Evolutionary conservation across 176 grass and related monocot species (phyloP), one percentile per base, ranked within the genome.

Genomic region (Cenchrus americanus): DNA sequence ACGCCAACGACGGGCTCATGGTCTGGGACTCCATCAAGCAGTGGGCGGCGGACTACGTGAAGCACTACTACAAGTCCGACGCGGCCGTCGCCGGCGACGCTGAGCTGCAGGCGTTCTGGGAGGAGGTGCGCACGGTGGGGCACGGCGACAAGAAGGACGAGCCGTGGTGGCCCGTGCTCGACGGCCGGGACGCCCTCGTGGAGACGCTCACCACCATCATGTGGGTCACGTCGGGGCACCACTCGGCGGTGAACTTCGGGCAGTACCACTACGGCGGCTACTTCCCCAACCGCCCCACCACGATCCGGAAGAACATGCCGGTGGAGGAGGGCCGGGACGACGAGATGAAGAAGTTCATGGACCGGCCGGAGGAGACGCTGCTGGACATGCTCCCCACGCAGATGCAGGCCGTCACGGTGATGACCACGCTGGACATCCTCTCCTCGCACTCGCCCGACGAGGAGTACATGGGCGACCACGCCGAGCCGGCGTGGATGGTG

Each of bases 81-180:
- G 73, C 15, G 50, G 71, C 83, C 30, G 70, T 95, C 43, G 68
- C 52, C 62, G 68, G 8, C 6, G 96, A 98, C 69, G 0, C 71
- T 12, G 93, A 98, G 86, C 79, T 98, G 37, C 89, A 85, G 76
- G 85, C 70, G 10, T 98, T 89, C 91, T 95, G 96, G 96, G 73
- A 85, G 5, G 96, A 98, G 83, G 93, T 95, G 58, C 85, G 91
- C 67, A 98, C 87, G 64, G 80, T 87, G 73, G 96, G 93, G 2
- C 96, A 95, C 76, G 96, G 55, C 1, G 93, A 98, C 89, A 98
- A 98, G 93, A 93, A 95, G 82, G 82, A 93, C 44, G 96, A 98
- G 89, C 91, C 93, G 3, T 93, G 93, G 96, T 98, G 93, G 96
- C 96, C 96, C 7, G 65, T 54, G 51, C 71, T 92, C 0, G 76